A percentile compares a stretch with the other conserved stretches of the same genome.
Conservation (phyloP, 805 yeast genomes). For the Barnettozyma sucrosica region DNA sequence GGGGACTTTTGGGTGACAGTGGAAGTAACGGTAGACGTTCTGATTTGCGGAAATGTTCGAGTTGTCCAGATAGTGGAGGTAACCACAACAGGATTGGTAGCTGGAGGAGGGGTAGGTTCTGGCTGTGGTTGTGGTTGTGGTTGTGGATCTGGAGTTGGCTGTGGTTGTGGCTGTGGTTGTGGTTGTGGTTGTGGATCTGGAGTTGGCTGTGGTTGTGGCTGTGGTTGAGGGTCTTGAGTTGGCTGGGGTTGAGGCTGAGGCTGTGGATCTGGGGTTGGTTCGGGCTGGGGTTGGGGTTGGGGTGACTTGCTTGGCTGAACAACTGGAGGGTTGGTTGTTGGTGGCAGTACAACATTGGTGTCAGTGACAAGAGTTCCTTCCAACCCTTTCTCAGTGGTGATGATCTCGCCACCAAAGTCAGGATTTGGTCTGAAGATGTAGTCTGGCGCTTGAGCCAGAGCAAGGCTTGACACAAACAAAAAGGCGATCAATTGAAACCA, state of each 20-base stretch:
- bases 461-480: not conserved
- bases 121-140: not conserved
- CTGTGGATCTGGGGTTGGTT: slow-evolving; percentile 1
- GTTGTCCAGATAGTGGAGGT: slow-evolving; percentile 8
- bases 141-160: not conserved
- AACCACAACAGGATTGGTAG: not conserved
- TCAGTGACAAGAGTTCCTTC: slow-evolving; percentile 17
- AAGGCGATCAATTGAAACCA: not conserved
- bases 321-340: slow-evolving; percentile 4
- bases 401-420: slow-evolving; percentile 15
- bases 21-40: slow-evolving; percentile 3
- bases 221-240: slow-evolving; percentile 10
- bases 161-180: not conserved
- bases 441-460: slow-evolving; percentile 11
- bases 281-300: not conserved
- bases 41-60: not conserved
- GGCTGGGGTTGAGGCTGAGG: slow-evolving; percentile 3
- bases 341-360: slow-evolving; percentile 12
- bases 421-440: slow-evolving; percentile 17
- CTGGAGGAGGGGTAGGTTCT: not conserved
- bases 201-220: slow-evolving; percentile 17
- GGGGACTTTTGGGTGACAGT: slow-evolving; percentile 2
- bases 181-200: slow-evolving; percentile 1
- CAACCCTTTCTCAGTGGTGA: slow-evolving; percentile 16
- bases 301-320: not conserved